These are phyloP conservation scores for Buxus sempervirens DNA, from an alignment of 164 flowering plant genomes.

Conservation along the genomic window DNA sequence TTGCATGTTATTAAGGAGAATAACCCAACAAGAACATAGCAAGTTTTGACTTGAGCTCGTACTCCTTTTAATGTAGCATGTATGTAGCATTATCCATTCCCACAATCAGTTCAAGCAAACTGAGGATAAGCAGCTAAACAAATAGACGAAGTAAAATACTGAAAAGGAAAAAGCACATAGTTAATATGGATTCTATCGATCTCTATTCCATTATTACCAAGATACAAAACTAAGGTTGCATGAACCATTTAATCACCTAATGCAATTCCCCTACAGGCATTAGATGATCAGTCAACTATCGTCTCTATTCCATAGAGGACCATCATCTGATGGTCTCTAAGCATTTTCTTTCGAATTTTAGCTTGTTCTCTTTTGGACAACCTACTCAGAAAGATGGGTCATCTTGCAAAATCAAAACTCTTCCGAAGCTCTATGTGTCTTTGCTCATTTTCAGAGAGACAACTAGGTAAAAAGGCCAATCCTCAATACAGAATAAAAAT, in stretches of 20 bases:
- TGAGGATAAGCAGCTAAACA: not conserved
- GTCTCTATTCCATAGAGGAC: no score
- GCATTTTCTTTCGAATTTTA: not conserved
- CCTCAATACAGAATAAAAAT: not conserved
- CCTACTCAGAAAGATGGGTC: no score
- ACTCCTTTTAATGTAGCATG: not conserved
- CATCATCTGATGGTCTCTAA: not conserved
- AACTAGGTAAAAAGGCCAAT: not conserved
- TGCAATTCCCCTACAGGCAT: not conserved
- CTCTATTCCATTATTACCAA: not conserved
- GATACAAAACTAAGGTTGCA: not conserved
- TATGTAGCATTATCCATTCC: not conserved
- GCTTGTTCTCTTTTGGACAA: not conserved
- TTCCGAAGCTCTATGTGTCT: no score
- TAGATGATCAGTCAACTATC: not conserved
- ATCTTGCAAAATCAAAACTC: no score
- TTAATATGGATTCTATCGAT: not conserved
- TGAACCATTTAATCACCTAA: not conserved
- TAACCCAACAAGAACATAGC: not conserved
- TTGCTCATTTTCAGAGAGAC: no score
- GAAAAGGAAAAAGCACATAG: no score
- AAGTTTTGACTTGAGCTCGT: no score
- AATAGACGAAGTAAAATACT: no score
- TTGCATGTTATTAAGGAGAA: not conserved
- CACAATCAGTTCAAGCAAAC: not conserved